Base-by-base conservation (phyloP, 2,329 filamentous ascomycete genomes). In the Pseudopyricularia javanii region DNA sequence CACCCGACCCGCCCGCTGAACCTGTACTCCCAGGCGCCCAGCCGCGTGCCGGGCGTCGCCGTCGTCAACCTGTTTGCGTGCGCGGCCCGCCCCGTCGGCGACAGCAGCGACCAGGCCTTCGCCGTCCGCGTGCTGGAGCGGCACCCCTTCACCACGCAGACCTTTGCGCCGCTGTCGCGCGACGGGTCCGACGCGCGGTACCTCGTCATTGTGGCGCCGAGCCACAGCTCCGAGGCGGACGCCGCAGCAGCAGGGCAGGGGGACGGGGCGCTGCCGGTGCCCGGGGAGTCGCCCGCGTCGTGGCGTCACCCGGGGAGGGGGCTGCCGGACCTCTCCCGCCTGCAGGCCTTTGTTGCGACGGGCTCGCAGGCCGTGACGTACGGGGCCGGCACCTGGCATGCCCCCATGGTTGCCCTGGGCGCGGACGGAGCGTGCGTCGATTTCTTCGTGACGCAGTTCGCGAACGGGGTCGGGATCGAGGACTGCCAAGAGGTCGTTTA, bases 91-190 rank as follows among this genome's bases (percentile, higher is more conserved):
- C 60, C 71, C 35, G 69, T 86, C 47, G 34, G 56, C 45, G 50
- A 56, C 37, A 53, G 54, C 11, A 47, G 49, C 48, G 30, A 43
- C 50, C 15, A 48, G 20, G 51, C 28, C 32, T 87, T 95, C 64
- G 73, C 78, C 47, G 76, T 96, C 52, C 69, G 70, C 20, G 79
- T 95, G 54, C 79, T 97, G 30, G 93, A 98, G 67, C 78, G 93
- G 37, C 93, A 98, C 68, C 91, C 93, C 0, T 97, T 83, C 68
- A 97, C 93, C 1, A 88, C 88, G 1, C 93, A 98, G 71, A 95
- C 90, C 0, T 97, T 98, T 67, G 78, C 88, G 45, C 93, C 93
- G 0, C 72, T 96, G 50, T 79, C 69, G 11, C 49, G 24, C 35
- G 49, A 51, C 34, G 63, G 64, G 48, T 59, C 66, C 11, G 69